Conservation (phyloP, 805 yeast genomes). For the Citeromyces nyonsensis region DNA sequence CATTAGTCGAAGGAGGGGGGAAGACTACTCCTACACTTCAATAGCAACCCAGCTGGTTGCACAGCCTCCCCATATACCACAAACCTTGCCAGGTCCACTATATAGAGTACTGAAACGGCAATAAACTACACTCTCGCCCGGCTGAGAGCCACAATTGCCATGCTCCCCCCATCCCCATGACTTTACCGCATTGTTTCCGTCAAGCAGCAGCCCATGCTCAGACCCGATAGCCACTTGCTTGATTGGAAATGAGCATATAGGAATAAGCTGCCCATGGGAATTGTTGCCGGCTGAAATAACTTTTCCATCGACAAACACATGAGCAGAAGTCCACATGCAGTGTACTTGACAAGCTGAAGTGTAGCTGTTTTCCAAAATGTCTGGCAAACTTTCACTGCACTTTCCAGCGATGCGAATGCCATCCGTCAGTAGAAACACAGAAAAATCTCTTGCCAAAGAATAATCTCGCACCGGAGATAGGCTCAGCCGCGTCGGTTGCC, state of each 20-base stretch:
- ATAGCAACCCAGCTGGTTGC: slow-evolving; percentile 52
- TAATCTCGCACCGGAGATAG: slow-evolving; percentile 5
- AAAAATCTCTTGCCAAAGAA: slow-evolving; percentile 45
- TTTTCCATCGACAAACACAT: slow-evolving; percentile 17
- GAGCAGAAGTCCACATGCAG: slow-evolving; percentile 76
- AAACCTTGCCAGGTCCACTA: slow-evolving; percentile 9
- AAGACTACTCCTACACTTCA: neutral
- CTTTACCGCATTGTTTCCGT: slow-evolving; percentile 19
- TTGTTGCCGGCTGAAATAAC: slow-evolving; percentile 55
- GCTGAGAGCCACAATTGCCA: slow-evolving; percentile 68
- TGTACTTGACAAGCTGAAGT: slow-evolving; percentile 1
- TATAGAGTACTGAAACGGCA: slow-evolving; percentile 20
- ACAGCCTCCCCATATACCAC: slow-evolving; percentile 39
- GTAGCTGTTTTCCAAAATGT: slow-evolving; percentile 4
- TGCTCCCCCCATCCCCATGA: slow-evolving; percentile 99
- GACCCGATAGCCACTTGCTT: slow-evolving; percentile 45
- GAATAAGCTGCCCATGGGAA: slow-evolving; percentile 52
- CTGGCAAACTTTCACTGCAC: slow-evolving; percentile 8
- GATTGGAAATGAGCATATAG: slow-evolving; percentile 5
- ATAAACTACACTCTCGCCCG: slow-evolving; percentile 13
- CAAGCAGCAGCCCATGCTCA: slow-evolving; percentile 60
- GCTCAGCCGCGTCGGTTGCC: slow-evolving; percentile 9
- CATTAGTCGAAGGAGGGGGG: too few species aligned
- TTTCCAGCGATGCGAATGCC: slow-evolving; percentile 15
- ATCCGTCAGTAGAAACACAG: slow-evolving; percentile 16